Base-by-base conservation (phyloP, 768 basidiomycete species). In the Amanita pallidorosea region DNA sequence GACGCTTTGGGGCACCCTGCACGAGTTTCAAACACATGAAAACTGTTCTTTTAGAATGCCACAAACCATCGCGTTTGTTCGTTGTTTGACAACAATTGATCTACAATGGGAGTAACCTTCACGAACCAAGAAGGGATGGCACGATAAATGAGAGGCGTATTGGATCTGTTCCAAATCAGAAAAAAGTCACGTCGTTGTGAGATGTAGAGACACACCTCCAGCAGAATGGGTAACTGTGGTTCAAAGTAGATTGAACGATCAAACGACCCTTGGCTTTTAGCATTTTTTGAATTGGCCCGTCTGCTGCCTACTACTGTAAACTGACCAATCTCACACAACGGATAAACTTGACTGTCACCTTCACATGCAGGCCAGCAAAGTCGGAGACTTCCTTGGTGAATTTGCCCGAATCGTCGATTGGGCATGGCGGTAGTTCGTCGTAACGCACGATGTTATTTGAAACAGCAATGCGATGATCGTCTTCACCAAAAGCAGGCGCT, bases 101-200 rank as follows among this genome's bases (percentile, higher is more conserved):
- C 88, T 36, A 86, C 77, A 58, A 92, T 79, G 49, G 83, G 83
- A 52, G 85, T 80, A 5, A 98, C 96, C 53, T 80, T 80, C 53
- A 99, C 83, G 62, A 97, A 97, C 96, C 96, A 99, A 5, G 79
- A 85, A 35, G 95, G 95, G 58, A 99, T 85, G 43, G 93, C 92
- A 45, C 92, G 88, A 68, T 99, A 94, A 55, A 99, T 83, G 60
- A 99, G 77, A 18, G 96, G 96, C 1, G 95, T 97, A 11, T 85
- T 83, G 17, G 96, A 98, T 62, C 93, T 94, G 53, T 37, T 29
- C n/a, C 27, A 46, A 11, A 20, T 45, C 20, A 18, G 51, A n/a
- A 23, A 38, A 38, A 35, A 49, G 27, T 23, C 38, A 22, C 36
- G 41, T 17, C 47, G 36, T n/a, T n/a, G n/a, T 52, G n/a, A 29